These are phyloP conservation scores for Isabelozyma rhagii DNA, from an alignment of 805 yeast genomes.

Conservation along the genomic window DNA sequence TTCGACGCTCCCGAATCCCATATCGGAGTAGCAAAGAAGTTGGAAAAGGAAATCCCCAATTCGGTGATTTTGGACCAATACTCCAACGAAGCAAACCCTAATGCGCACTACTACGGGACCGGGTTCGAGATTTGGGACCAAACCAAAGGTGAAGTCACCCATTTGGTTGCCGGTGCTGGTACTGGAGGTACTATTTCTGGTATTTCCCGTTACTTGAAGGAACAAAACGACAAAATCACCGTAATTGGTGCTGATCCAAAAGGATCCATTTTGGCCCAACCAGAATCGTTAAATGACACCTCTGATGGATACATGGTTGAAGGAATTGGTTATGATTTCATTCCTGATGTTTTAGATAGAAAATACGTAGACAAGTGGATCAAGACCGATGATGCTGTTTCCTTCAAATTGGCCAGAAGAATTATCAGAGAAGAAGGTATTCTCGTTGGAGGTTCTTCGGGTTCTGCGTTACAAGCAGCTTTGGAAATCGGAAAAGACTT, in stretches of 20 bases:
- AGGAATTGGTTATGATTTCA: conserved; percentile 88
- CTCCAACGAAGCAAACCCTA: conserved; percentile 72
- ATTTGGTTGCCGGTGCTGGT: conserved; percentile 88
- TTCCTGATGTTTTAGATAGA: conserved; percentile 78
- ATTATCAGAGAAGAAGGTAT: conserved; percentile 82
- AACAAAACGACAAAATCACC: conserved; percentile 56
- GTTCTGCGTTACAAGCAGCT: conserved; percentile 79
- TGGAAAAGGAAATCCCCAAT: conserved; percentile 80
- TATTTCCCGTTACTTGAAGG: conserved; percentile 73
- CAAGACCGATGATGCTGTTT: conserved; percentile 80
- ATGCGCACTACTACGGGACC: conserved; percentile 81
- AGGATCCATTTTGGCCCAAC: conserved; percentile 81
- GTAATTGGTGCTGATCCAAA: conserved; percentile 83
- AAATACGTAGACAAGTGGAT: conserved; percentile 70
- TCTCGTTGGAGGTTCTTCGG: conserved; percentile 87
- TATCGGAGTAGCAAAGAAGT: conserved; percentile 79
- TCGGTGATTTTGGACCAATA: conserved; percentile 84
- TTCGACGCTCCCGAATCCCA: conserved; percentile 92
- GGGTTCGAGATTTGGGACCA: conserved; percentile 86
- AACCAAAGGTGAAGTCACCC: conserved; percentile 65
- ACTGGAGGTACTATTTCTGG: conserved; percentile 98
- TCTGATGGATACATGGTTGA: conserved; percentile 71
- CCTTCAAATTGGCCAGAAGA: conserved; percentile 78
- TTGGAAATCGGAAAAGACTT: conserved; percentile 64
- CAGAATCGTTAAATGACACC: conserved; percentile 64